Evolutionary conservation across 2,329 filamentous ascomycete species (phyloP).

Genomic region (Metarhizium sp.): DNA sequence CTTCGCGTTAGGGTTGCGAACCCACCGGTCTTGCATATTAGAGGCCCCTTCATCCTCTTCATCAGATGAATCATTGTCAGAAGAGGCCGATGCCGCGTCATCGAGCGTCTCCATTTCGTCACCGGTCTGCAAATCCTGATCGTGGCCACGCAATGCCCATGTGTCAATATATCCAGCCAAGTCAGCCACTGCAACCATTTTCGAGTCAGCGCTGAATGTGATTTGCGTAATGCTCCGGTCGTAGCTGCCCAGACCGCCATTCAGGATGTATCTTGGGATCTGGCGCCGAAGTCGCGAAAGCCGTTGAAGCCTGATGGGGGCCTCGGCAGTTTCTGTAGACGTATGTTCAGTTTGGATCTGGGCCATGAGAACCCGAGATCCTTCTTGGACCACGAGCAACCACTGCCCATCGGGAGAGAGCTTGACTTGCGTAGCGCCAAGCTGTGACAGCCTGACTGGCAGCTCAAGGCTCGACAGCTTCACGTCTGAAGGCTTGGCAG

Average conservation of each 20-base stretch:
- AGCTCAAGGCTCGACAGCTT: slow-evolving; percentile 62
- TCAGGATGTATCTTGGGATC: slow-evolving; percentile 42
- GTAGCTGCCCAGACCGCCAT: slow-evolving; percentile 66
- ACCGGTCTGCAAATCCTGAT: slow-evolving; percentile 18
- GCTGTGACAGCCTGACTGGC: slow-evolving; percentile 42
- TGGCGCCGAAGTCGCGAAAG: slow-evolving; percentile 44
- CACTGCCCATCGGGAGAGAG: slow-evolving; percentile 64
- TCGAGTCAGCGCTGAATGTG: slow-evolving; percentile 72
- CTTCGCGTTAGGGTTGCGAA: slow-evolving; percentile 59
- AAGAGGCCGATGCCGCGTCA: slow-evolving; percentile 23
- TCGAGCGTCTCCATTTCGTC: slow-evolving; percentile 21
- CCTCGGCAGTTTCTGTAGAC: slow-evolving; percentile 8
- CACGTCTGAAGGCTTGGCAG: slow-evolving; percentile 47
- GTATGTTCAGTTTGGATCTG: slow-evolving; percentile 13
- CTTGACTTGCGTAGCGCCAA: slow-evolving; percentile 60
- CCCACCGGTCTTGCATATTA: slow-evolving; percentile 52
- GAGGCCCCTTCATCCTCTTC: slow-evolving; percentile 35
- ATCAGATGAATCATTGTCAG: slow-evolving; percentile 25
- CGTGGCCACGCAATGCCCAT: slow-evolving; percentile 57
- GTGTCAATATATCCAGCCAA: slow-evolving; percentile 79
- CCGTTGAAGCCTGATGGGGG: slow-evolving; percentile 32
- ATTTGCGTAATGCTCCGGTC: slow-evolving; percentile 64
- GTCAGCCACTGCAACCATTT: slow-evolving; percentile 70
- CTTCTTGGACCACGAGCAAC: slow-evolving; percentile 55
- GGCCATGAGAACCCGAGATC: slow-evolving; percentile 45